Evolutionary conservation across 169 alveolate species (phyloP).

Genomic region (Eimeria praecox): DNA sequence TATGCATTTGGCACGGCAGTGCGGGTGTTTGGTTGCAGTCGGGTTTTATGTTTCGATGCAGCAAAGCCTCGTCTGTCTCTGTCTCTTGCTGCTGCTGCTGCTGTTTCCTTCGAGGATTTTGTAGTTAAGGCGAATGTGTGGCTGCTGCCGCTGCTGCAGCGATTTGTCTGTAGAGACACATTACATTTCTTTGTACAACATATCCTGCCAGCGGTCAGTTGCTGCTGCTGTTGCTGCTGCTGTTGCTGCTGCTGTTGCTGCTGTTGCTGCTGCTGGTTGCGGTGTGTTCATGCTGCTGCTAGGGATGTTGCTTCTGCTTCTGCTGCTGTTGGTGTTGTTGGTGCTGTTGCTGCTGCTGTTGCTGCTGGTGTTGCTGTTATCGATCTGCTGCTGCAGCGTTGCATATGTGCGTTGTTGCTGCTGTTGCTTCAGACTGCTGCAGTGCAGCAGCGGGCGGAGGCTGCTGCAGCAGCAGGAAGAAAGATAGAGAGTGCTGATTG

Average conservation of each 20-base stretch:
- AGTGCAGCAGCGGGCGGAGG: constrained; percentile 54
- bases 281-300: background rate
- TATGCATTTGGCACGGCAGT: background rate
- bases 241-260: constrained; percentile 12
- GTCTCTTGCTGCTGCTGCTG: constrained; percentile 23
- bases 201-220: constrained; percentile 26
- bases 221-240: constrained; percentile 20
- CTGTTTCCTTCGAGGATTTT: background rate
- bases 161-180: constrained; percentile 40
- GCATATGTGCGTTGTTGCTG: background rate
- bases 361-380: constrained; percentile 5
- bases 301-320: background rate
- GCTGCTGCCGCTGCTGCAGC: constrained; percentile 69
- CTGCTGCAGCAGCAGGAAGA: constrained; percentile 8
- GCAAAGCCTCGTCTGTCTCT: background rate
- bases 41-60: background rate
- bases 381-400: background rate
- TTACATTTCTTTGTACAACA: constrained; percentile 6
- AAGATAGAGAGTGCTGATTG: constrained; percentile 36
- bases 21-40: constrained; percentile 26
- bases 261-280: background rate
- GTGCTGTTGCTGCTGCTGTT: background rate
- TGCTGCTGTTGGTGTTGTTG: background rate
- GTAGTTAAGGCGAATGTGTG: background rate
- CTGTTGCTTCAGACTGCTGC: constrained; percentile 13